A percentile compares a stretch with the other conserved stretches of the same genome.
These are phyloP conservation scores for Mycocentrospora acerina DNA, from an alignment of 2,329 filamentous ascomycete species.

Conservation along the genomic window DNA sequence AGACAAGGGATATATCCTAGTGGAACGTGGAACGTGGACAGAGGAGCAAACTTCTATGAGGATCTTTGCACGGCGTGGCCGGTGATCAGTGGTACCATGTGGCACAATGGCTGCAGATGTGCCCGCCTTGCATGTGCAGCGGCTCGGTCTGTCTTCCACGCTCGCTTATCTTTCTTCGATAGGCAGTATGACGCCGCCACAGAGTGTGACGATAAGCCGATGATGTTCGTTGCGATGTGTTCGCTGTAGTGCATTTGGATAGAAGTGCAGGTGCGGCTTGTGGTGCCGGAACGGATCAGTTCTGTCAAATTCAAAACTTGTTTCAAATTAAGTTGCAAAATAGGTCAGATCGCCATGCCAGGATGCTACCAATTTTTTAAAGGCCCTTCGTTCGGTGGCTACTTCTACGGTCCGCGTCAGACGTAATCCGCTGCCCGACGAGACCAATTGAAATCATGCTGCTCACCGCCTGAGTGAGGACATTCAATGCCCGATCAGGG, in stretches of 20 bases:
- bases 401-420: not conserved
- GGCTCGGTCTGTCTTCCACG: not conserved
- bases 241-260: no score
- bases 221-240: not conserved
- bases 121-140: not conserved
- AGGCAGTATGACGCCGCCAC: no score
- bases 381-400: not conserved
- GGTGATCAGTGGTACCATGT: not conserved
- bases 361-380: not conserved
- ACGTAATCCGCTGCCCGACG: not conserved
- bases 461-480: not conserved
- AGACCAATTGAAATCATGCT: not conserved
- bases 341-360: not conserved
- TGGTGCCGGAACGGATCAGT: no score
- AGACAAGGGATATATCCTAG: not conserved
- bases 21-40: not conserved
- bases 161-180: no score
- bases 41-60: not conserved
- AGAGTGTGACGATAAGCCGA: not conserved
- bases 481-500: no score
- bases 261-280: no score
- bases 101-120: not conserved
- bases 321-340: no score
- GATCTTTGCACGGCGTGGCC: not conserved
- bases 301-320: no score